Conservation (phyloP, 2,329 filamentous ascomycete genomes). For the Colletotrichum trifolii region DNA sequence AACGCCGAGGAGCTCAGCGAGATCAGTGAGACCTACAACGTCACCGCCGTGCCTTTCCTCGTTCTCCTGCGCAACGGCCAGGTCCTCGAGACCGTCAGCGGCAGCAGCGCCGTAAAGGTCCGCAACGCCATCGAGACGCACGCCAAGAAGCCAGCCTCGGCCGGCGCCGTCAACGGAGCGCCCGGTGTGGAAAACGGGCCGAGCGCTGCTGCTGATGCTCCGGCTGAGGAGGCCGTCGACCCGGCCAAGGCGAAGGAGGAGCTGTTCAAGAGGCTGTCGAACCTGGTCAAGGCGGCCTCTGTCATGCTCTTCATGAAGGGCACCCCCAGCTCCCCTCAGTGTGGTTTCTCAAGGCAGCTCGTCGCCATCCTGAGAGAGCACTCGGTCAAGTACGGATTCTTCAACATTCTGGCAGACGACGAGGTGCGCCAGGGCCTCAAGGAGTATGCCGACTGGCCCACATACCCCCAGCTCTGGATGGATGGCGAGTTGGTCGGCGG, state of each 20-base stretch:
- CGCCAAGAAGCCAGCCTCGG: slow-evolving; percentile 61
- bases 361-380: slow-evolving; percentile 89
- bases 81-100: slow-evolving; percentile 86
- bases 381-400: slow-evolving; percentile 96
- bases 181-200: slow-evolving; percentile 40
- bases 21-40: slow-evolving; percentile 91
- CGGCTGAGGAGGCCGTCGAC: slow-evolving; percentile 48
- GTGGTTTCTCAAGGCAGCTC: slow-evolving; percentile 91
- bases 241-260: slow-evolving; percentile 78
- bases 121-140: slow-evolving; percentile 87
- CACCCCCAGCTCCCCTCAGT: slow-evolving; percentile 87
- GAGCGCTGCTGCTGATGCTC: slow-evolving; percentile 7
- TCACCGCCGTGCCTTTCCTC: slow-evolving; percentile 92
- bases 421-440: slow-evolving; percentile 97
- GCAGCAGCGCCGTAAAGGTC: slow-evolving; percentile 88
- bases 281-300: slow-evolving; percentile 92
- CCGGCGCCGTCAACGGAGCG: slow-evolving; percentile 51
- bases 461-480: slow-evolving; percentile 94
- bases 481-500: slow-evolving; percentile 91
- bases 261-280: slow-evolving; percentile 80
- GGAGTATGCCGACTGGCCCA: slow-evolving; percentile 98
- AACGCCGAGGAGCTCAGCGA: slow-evolving; percentile 96
- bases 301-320: slow-evolving; percentile 99
- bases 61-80: slow-evolving; percentile 82
- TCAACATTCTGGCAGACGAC: slow-evolving; percentile 98